Percentiles rank a stretch among this genome's conserved stretches.
These are phyloP conservation scores for Oryza nivara DNA, from an alignment of 176 grass and related monocot species.

Conservation along the genomic window DNA sequence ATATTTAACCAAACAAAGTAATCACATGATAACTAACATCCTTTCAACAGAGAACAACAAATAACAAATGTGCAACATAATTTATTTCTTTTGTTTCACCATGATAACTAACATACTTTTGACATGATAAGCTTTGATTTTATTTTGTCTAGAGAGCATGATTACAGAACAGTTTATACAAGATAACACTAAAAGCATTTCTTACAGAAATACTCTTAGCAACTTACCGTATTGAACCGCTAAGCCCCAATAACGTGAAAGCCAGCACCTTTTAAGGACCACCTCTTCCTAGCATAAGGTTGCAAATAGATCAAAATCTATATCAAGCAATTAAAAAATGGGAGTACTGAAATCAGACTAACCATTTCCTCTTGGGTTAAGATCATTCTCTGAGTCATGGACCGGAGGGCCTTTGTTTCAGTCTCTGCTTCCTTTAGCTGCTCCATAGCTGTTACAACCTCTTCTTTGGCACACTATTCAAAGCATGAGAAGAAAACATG, in stretches of 20 bases:
- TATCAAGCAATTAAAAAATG: slow-evolving; percentile 26
- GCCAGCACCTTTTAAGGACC: slow-evolving; percentile 98
- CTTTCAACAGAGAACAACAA: slow-evolving; percentile 28
- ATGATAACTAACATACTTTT: not conserved
- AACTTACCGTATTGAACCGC: slow-evolving; percentile 92
- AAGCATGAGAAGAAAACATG: slow-evolving; percentile 29
- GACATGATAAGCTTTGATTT: slow-evolving; percentile 12
- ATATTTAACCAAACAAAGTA: slow-evolving; percentile 36
- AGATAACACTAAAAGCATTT: slow-evolving; percentile 12
- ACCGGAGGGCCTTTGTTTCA: slow-evolving; percentile 78
- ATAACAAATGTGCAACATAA: slow-evolving; percentile 9
- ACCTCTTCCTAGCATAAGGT: slow-evolving; percentile 88
- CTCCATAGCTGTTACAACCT: slow-evolving; percentile 57
- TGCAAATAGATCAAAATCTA: slow-evolving; percentile 41
- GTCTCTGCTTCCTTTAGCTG: slow-evolving; percentile 83
- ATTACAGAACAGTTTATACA: slow-evolving; percentile 16
- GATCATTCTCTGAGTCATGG: slow-evolving; percentile 95
- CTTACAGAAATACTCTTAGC: slow-evolving; percentile 23
- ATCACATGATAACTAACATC: slow-evolving; percentile 21
- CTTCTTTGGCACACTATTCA: slow-evolving; percentile 80
- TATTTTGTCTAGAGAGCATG: slow-evolving; percentile 2
- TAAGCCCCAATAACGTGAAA: slow-evolving; percentile 98
- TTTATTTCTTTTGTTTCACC: not conserved
- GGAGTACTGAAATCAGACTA: slow-evolving; percentile 45
- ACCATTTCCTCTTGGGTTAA: slow-evolving; percentile 98